Base-by-base conservation (phyloP, 2,329 filamentous ascomycete species). In the Rutstroemia sp. region DNA sequence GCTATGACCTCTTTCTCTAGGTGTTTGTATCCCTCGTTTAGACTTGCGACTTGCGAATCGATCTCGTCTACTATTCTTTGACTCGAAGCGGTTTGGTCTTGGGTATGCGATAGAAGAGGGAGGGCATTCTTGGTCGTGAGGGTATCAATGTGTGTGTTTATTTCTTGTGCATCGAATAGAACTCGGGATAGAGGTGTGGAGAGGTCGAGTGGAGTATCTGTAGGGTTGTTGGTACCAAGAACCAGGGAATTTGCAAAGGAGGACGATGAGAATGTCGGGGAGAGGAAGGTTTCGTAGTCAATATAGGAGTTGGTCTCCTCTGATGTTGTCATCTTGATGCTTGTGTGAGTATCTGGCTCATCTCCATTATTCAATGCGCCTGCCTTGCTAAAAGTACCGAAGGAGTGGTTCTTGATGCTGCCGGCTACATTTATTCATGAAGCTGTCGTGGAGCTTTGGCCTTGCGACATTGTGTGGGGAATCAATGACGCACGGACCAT, bases 131-230 rank as follows among this genome's bases (percentile, higher is more conserved):
- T 86, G 2, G 91, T 94, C 5, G 92, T 95, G 42, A 97, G 80
- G 3, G 83, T 81, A 71, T 99, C 90, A 61, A 99, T 96, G 69
- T 95, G 91, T 0, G 92, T 95, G 73, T 97, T 92, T 63, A 99
- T 87, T 73, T 97, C 94, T 70, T 97, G 94, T 3, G 94, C 86
- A 72, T 99, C 94, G 73, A 99, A 99, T 6, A 97, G 83, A 5
- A 96, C 92, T 54, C 90, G 84, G 5, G 92, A 96, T 48, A 99
- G 80, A 2, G 94, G 92, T 16, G 94, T 97, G 5, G 91, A 92
- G 57, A 99, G 87, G 71, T 99, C 94, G 65, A 97, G 82, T 6
- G 90, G 88, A 1, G 86, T 86, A 73, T 97, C 94, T 63, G 87
- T 89, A 57, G 90, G 80, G 73, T 96, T 95, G 76, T 97, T 97